These are phyloP conservation scores for Fusarium sp. DNA, from an alignment of 2,329 filamentous ascomycete genomes.

Conservation along the genomic window DNA sequence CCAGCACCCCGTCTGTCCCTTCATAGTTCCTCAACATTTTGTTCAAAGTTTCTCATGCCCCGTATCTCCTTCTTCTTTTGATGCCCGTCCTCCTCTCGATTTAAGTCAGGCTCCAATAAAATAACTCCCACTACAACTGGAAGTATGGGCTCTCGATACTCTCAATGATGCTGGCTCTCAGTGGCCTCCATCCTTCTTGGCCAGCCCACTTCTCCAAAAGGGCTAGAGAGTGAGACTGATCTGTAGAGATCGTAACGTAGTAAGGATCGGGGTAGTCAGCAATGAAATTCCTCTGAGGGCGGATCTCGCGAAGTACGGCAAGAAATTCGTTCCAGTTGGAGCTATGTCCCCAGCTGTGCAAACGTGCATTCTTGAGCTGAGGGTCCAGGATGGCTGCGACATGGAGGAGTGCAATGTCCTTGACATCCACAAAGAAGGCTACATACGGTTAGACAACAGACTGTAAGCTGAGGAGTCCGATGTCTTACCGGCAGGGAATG, in stretches of 20 bases:
- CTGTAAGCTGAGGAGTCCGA: background rate
- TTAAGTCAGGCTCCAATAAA: no score
- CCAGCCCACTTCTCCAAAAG: constrained; percentile 3
- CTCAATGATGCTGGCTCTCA: background rate
- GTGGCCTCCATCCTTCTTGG: background rate
- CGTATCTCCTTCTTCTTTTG: no score
- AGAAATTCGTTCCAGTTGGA: constrained; percentile 25
- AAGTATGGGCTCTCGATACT: background rate
- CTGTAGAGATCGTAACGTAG: constrained; percentile 1
- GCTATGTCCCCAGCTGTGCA: constrained; percentile 14
- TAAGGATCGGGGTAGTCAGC: constrained; percentile 2
- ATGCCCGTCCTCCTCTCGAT: no score
- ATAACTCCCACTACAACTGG: background rate
- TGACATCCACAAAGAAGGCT: constrained; percentile 15
- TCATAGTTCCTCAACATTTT: no score
- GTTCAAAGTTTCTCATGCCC: no score
- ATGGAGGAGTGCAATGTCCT: constrained; percentile 21
- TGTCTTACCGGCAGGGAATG: background rate
- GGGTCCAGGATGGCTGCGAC: constrained; percentile 13
- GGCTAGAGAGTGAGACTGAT: constrained; percentile 1
- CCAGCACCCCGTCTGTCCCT: no score
- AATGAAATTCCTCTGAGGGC: constrained; percentile 9
- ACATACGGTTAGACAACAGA: background rate
- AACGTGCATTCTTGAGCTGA: constrained; percentile 7
- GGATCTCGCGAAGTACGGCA: constrained; percentile 5